A percentile compares a stretch with the other conserved stretches of the same genome.
These are phyloP conservation scores for Ceratocystis lukuohia DNA, from an alignment of 2,329 filamentous ascomycete species.

Conservation along the genomic window DNA sequence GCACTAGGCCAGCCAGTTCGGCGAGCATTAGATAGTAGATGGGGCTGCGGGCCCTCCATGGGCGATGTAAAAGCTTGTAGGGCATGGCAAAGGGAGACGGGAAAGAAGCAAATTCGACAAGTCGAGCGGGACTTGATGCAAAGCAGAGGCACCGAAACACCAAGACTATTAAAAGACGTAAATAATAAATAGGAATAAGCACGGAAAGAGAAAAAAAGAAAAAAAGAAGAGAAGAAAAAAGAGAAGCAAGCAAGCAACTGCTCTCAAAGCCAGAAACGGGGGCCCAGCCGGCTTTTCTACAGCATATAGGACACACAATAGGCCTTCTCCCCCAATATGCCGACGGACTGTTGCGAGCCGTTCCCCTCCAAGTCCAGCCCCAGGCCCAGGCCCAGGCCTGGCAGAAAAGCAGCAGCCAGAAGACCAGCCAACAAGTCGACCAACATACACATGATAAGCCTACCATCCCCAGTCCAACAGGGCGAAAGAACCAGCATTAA, in stretches of 20 bases:
- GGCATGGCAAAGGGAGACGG: conserved; percentile 17
- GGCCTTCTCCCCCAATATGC: no score
- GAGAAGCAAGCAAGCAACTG: not conserved
- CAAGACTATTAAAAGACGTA: not conserved
- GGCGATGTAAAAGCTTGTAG: conserved; percentile 45
- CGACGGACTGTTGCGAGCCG: not conserved
- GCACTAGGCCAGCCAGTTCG: conserved; percentile 53
- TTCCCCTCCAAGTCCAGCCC: not conserved
- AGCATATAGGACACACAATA: not conserved
- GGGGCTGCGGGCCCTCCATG: conserved; percentile 43
- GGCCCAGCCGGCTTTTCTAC: conserved; percentile 11
- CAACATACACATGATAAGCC: no score
- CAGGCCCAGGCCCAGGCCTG: no score
- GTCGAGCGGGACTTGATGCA: not conserved
- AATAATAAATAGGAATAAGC: not conserved
- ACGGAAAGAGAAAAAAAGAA: not conserved
- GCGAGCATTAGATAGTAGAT: conserved; percentile 51
- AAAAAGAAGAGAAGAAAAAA: not conserved
- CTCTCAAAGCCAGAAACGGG: conserved; percentile 5
- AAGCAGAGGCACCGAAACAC: not conserved
- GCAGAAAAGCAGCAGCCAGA: no score
- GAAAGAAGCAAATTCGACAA: not conserved
- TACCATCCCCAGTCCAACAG: no score
- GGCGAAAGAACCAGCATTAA: no score
- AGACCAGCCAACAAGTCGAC: no score